Base-by-base conservation (phyloP, 1,284 basidiomycete genomes). In the Leccinum fuscescens region DNA sequence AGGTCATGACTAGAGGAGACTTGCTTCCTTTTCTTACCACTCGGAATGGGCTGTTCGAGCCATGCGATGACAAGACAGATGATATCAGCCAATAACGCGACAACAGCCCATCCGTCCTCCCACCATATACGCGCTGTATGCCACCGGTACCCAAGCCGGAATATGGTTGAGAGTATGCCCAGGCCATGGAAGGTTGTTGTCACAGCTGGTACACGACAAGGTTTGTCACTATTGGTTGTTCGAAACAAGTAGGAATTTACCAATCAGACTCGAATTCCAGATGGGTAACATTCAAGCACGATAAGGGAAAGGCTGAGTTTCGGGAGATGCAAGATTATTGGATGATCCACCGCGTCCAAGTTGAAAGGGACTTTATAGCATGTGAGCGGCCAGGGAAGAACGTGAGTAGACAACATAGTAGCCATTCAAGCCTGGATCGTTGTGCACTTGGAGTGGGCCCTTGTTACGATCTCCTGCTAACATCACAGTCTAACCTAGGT, bases 131-230 rank as follows among this genome's bases (percentile, higher is more conserved):
- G 55, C 15, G 37, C 29, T 12, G 52, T 67, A 42, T 60, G 22
- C 56, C 54, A 58, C 63, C 65, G 60, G 50, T 69, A 59, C 46
- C 31, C 53, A 33, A 66, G 63, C 48, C 59, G 57, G 48, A 69
- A 53, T 17, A 64, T 3, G 1, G 65, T 67, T 24, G 50, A 61
- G 15, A 60, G 31, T 17, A 65, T 64, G 17, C 56, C 61, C 22
- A 68, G 11, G 15, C 49, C 9, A 33, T 65, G 62, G 44, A 66
- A 67, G 14, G 57, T 52, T 2, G 58, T 20, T 14, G 58, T 50
- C 33, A 50, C 8, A 17, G 59, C 65, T 64, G 29, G 20, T 22
- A 20, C 11, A 55, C 12, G n/a, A 22, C 17, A 12, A 29, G 9
- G 17, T 29, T 59, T 6, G 24, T 63, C 56, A 53, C 6, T 15